Conservation (phyloP, 129 eudicot genomes). For the Rutidosis leptorrhynchoides region DNA sequence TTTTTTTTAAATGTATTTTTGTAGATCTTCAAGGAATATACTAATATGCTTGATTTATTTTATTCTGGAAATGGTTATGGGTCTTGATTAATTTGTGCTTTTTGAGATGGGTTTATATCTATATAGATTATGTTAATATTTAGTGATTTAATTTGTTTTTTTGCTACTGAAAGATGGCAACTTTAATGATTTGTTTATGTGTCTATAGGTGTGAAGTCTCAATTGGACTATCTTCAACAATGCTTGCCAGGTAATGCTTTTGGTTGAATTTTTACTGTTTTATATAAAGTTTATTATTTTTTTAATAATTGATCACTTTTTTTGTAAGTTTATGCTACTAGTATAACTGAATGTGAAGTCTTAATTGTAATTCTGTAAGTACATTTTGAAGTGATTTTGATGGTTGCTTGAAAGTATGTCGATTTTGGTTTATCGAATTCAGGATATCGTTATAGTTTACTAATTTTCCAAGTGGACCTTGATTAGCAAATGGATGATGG, state of each 20-base stretch:
- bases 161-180: conserved; percentile 18
- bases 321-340: conserved; percentile 11
- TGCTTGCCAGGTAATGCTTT: conserved; percentile 72
- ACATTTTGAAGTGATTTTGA: conserved; percentile 5
- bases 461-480: conserved; percentile 14
- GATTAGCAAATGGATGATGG: not conserved
- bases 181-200: conserved; percentile 14
- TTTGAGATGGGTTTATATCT: conserved; percentile 31
- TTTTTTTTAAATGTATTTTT: not conserved
- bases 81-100: conserved; percentile 25
- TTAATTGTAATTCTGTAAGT: not conserved
- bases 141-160: conserved; percentile 7
- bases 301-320: conserved; percentile 1
- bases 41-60: conserved; percentile 9
- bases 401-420: conserved; percentile 2
- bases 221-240: conserved; percentile 86
- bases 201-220: conserved; percentile 77
- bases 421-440: not conserved
- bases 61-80: conserved; percentile 27
- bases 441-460: not conserved
- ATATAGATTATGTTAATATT: conserved; percentile 4
- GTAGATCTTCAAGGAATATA: conserved; percentile 31
- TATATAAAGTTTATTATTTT: not conserved
- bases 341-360: not conserved
- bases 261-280: conserved; percentile 10